Base-by-base conservation (phyloP, 106 monocot genomes). In the Allium fistulosum region DNA sequence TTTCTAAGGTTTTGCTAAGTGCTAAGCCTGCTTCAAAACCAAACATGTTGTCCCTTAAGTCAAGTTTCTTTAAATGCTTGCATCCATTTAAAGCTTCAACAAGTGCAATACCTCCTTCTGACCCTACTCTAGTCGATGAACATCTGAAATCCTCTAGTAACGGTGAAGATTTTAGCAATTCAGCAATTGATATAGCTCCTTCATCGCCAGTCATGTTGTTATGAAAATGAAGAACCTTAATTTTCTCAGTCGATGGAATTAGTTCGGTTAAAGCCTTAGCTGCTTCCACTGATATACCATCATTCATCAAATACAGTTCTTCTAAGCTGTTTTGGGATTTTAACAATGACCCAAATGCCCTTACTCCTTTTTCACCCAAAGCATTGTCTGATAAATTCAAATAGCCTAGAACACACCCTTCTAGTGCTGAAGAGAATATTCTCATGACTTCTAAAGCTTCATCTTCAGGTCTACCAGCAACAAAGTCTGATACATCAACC, bases 401-500 rank as follows among this genome's bases (percentile, higher is more conserved):
- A 68, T 71, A 82, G 57, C 64, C 82, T 17, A 96, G 46, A 0
- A 70, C 61, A 52, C 71, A 75, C 9, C 86, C 86, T 48, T 84
- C 82, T 27, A 96, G 70, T 7, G 91, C 85, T 11, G 68, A 74
- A 46, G 96, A 86, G 58, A 96, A 96, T 63, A 91, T 82, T 63
- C 71, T 73, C 88, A 96, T 96, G n/a, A 96, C 96, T 65, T 92
- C 91, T n/a, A 96, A 78, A 64, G 96, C 96, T 83, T 96, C 94
- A 45, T 87, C 87, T 73, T 94, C 94, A 8, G 82, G 75, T 13
- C 90, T 82, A 49, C 90, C 94, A 5, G 96, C 91, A 61, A 96
- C 78, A 66, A 96, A 80, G 72, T 96, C 96, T 14, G 96, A 96
- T 17, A 96, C 71, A 66, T 96, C 91, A 7, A 96, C 88, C 55